These are phyloP conservation scores for Ascocoryne sarcoides DNA, from an alignment of 2,329 filamentous ascomycete species.

Conservation along the genomic window DNA sequence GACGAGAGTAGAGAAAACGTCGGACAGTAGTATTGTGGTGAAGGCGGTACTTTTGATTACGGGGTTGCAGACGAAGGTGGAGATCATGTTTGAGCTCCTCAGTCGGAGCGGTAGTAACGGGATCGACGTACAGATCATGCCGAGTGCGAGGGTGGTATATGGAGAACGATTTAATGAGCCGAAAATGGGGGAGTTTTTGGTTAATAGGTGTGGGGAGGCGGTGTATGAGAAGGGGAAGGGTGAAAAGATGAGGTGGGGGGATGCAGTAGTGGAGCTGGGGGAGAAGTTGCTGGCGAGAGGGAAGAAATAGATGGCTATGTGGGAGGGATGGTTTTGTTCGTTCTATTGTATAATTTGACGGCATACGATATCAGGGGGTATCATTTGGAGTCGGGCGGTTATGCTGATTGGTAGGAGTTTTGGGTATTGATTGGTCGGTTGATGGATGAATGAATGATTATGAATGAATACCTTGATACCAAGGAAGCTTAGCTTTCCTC, in stretches of 20 bases:
- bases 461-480: too few species aligned
- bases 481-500: too few species aligned
- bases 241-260: conserved; percentile 41
- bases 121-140: conserved; percentile 45
- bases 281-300: conserved; percentile 47
- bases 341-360: too few species aligned
- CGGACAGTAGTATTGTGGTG: conserved; percentile 58
- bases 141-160: conserved; percentile 58
- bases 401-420: too few species aligned
- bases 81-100: conserved; percentile 49
- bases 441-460: too few species aligned
- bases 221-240: conserved; percentile 28
- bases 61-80: conserved; percentile 59
- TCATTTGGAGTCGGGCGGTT: too few species aligned
- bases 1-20: conserved; percentile 53
- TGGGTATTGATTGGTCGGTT: too few species aligned
- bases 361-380: too few species aligned
- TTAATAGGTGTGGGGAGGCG: conserved; percentile 38
- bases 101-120: conserved; percentile 38
- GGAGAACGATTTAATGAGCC: conserved; percentile 68
- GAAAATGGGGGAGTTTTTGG: conserved; percentile 66
- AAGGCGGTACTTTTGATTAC: conserved; percentile 52
- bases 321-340: too few species aligned
- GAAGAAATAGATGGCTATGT: too few species aligned
- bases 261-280: conserved; percentile 46